Conservation (phyloP, 306 rosid species). For the Argentina anserina region DNA sequence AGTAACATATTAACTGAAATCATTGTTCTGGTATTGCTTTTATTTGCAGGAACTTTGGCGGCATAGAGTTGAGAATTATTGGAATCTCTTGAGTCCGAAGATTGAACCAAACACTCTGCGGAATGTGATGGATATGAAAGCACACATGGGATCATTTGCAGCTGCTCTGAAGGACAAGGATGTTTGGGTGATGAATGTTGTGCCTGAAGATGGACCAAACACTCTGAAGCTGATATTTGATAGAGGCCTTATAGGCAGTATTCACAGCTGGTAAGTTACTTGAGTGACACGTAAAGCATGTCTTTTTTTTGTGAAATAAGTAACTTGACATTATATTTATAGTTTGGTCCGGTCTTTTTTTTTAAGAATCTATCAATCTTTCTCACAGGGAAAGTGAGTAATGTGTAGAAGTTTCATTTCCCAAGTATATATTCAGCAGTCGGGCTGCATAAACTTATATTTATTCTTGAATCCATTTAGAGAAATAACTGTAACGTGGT, state of each 20-base stretch:
- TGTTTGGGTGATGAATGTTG: slow-evolving; percentile 98
- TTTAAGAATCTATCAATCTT: neutral
- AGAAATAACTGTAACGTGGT: neutral
- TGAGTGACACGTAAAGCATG: neutral
- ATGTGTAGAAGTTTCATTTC: neutral
- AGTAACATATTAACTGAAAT: neutral
- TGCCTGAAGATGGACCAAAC: slow-evolving; percentile 78
- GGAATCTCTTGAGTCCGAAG: slow-evolving; percentile 74
- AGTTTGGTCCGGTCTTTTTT: neutral
- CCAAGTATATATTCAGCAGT: neutral
- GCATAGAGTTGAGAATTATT: slow-evolving; percentile 73
- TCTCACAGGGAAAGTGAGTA: neutral
- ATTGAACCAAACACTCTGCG: slow-evolving; percentile 56
- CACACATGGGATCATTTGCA: slow-evolving; percentile 84
- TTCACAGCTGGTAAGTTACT: slow-evolving; percentile 68
- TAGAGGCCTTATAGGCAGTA: slow-evolving; percentile 85
- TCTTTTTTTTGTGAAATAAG: neutral
- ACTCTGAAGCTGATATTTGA: slow-evolving; percentile 84
- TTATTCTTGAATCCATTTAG: neutral
- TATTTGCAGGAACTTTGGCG: slow-evolving; percentile 73
- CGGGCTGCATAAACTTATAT: neutral
- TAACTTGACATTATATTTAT: neutral
- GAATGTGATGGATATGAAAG: slow-evolving; percentile 97
- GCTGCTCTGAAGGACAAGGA: slow-evolving; percentile 81
- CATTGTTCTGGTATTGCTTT: slow-evolving; percentile 22